Evolutionary conservation across 495 filamentous ascomycete species (phyloP).

Genomic region (Podospora didyma): DNA sequence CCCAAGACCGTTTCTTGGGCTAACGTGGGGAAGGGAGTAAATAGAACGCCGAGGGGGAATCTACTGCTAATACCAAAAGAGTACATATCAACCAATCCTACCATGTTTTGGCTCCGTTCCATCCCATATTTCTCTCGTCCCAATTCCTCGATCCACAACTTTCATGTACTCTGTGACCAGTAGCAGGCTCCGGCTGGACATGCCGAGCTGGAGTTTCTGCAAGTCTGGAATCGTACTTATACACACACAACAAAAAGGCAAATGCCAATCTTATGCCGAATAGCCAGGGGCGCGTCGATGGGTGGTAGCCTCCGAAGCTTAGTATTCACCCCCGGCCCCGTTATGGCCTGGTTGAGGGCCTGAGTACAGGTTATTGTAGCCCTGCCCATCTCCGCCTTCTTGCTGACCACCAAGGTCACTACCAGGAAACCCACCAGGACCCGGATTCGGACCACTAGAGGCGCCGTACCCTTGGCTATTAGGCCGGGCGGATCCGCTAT

Average conservation of each 20-base stretch:
- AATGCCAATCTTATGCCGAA: background rate
- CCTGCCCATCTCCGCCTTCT: constrained; percentile 54
- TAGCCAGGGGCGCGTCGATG: too few relatives aligned
- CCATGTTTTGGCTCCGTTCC: background rate
- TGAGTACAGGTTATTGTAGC: constrained; percentile 51
- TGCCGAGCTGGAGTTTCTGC: background rate
- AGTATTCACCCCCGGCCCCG: constrained; percentile 52
- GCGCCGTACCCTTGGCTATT: constrained; percentile 66
- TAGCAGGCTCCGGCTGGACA: background rate
- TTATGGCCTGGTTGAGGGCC: constrained; percentile 65
- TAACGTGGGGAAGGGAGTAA: background rate
- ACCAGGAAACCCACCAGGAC: constrained; percentile 52
- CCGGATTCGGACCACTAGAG: constrained; percentile 44
- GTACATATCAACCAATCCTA: background rate
- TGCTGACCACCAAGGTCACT: constrained; percentile 55
- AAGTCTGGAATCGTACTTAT: constrained; percentile 24
- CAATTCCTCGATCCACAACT: constrained; percentile 2
- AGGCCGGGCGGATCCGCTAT: constrained; percentile 64
- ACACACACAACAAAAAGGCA: constrained; percentile 18
- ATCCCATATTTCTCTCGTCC: constrained; percentile 4
- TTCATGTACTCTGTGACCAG: constrained; percentile 5
- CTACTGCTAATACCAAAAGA: constrained; percentile 29
- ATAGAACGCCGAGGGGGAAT: constrained; percentile 31
- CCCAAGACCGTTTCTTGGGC: background rate
- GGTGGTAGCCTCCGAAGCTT: background rate